Evolutionary conservation across 2,329 filamentous ascomycete species (phyloP).

Genomic region (Monilinia fructicola): DNA sequence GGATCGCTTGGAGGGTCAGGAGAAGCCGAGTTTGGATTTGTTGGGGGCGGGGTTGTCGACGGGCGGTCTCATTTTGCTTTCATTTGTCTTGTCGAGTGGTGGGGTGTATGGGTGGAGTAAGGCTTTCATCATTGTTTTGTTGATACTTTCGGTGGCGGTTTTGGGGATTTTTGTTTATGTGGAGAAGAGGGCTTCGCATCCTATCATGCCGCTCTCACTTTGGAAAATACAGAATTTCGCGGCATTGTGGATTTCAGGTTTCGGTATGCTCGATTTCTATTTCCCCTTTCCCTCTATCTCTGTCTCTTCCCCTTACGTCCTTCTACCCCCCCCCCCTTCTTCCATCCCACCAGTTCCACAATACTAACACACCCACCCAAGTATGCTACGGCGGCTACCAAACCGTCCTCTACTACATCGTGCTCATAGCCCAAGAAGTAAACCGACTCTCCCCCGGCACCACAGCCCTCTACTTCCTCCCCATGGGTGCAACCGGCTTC

Average conservation of each 20-base stretch:
- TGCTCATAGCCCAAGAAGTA: conserved; percentile 45
- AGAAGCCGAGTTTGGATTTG: conserved; percentile 45
- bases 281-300: background rate
- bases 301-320: background rate
- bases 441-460: conserved; percentile 43
- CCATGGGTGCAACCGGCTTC: conserved; percentile 45
- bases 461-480: conserved; percentile 45
- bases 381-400: conserved; percentile 47
- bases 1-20: conserved; percentile 41
- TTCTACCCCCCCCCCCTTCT: too few species aligned
- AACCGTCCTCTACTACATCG: conserved; percentile 46
- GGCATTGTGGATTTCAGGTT: conserved; percentile 47
- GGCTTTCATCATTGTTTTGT: conserved; percentile 47
- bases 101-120: conserved; percentile 49
- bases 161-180: conserved; percentile 44
- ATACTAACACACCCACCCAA: conserved; percentile 22
- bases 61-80: conserved; percentile 45
- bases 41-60: conserved; percentile 46
- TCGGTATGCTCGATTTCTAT: conserved; percentile 37
- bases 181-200: conserved; percentile 47
- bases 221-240: conserved; percentile 50
- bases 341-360: too few species aligned
- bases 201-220: conserved; percentile 48
- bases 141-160: conserved; percentile 43
- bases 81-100: conserved; percentile 48